Evolutionary conservation across 371 early-diverging fungal genomes (phyloP), one percentile per base, ranked within the genome.

Genomic region (Coemansia sp.): DNA sequence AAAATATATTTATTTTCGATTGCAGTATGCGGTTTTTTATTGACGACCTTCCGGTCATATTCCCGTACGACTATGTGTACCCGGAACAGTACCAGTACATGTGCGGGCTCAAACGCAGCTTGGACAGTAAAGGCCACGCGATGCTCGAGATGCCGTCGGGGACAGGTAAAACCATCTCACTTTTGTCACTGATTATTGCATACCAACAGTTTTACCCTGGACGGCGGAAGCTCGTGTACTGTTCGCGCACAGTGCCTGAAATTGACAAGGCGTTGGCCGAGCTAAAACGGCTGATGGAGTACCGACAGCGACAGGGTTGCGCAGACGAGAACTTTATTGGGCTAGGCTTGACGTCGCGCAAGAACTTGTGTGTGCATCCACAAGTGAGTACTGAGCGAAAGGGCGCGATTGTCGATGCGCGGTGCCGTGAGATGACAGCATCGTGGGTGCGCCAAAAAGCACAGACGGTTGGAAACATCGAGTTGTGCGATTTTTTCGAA

Each of bases 81-180:
- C 99, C 99, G 11, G 99, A 99, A 77, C 99, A 99, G 79, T 94
- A 93, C 84, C 91, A 93, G 25, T 99, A 99, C 86, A 99, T 99
- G 95, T 88, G 90, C 66, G 96, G 96, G 79, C 83, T 99, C 51
- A 98, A 99, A 78, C 86, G 86, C 64, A 87, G 94, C 9, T 83
- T 99, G 51, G 98, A 98, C 82, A 91, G 90, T 23, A 87, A 92
- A 85, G 97, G 78, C 16, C 75, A 75, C 39, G 78, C 71, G 26
- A 86, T 99, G 56, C 86, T 99, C 16, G 99, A 99, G 85, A 99
- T 99, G 99, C 99, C 99, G 58, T 99, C 99, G 16, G 99, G 99
- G 48, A 99, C 99, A 0, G 99, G 99, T 14, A 99, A 99, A 83
- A 99, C 99, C 1, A 88, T 99, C 9, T 92, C 98, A 14, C 85